Evolutionary conservation across 2,329 filamentous ascomycete species (phyloP).

Genomic region (Neonectria neomacrospora): DNA sequence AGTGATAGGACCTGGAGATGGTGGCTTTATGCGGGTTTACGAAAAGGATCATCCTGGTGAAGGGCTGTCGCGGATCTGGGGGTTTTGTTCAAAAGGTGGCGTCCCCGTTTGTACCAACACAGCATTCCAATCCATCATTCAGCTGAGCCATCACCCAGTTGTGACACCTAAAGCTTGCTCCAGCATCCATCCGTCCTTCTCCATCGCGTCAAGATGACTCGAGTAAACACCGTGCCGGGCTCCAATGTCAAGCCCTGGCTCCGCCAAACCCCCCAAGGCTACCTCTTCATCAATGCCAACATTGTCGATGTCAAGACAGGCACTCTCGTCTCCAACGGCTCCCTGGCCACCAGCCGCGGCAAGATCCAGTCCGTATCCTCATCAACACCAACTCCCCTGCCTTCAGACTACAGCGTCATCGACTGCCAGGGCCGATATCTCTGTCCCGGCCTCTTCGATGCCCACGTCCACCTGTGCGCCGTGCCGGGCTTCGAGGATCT

Average conservation of each 20-base stretch:
- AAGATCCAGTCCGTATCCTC: constrained; percentile 46
- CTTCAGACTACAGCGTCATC: constrained; percentile 25
- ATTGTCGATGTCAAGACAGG: constrained; percentile 55
- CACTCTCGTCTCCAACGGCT: constrained; percentile 43
- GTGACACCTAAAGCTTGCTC: background rate
- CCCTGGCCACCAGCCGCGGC: constrained; percentile 51
- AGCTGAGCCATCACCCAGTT: background rate
- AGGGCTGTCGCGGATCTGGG: background rate
- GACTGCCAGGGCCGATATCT: constrained; percentile 44
- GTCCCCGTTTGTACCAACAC: background rate
- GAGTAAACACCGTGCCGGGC: constrained; percentile 12
- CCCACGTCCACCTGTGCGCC: constrained; percentile 47
- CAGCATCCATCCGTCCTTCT: background rate
- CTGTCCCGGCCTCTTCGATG: constrained; percentile 47
- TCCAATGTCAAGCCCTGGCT: constrained; percentile 38
- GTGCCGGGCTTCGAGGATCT: constrained; percentile 45
- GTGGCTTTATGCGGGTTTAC: constrained; percentile 4
- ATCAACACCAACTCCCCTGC: constrained; percentile 3
- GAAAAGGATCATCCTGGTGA: constrained; percentile 5
- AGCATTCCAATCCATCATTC: constrained; percentile 9
- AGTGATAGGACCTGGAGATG: constrained; percentile 10
- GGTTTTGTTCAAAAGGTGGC: constrained; percentile 21
- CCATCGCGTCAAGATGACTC: constrained; percentile 12
- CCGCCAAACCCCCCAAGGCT: constrained; percentile 30
- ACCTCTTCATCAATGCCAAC: constrained; percentile 56